Evolutionary conservation across 2,329 filamentous ascomycete genomes (phyloP).

Genomic region (Botryosphaeria dothidea): DNA sequence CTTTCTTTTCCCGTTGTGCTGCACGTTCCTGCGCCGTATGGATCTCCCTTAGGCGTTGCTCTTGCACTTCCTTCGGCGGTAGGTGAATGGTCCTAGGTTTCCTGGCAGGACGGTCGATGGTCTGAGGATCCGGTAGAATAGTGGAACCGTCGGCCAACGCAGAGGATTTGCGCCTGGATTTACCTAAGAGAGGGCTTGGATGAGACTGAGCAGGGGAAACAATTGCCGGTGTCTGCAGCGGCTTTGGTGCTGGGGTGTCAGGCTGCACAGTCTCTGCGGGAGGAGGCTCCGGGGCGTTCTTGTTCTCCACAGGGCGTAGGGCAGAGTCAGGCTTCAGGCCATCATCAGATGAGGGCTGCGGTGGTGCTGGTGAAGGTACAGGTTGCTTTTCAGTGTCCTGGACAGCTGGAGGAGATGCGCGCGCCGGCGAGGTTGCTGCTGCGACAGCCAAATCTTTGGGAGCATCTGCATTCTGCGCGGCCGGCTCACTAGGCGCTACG

Average conservation of each 20-base stretch:
- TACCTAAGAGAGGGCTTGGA: constrained; percentile 26
- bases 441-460: not conserved
- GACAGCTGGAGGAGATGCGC: not conserved
- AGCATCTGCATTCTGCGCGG: constrained; percentile 7
- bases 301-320: constrained; percentile 23
- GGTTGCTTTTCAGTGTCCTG: constrained; percentile 24
- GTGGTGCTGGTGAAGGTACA: constrained; percentile 20
- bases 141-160: constrained; percentile 37
- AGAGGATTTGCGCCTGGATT: constrained; percentile 29
- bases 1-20: constrained; percentile 39
- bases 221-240: not conserved
- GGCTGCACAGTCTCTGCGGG: constrained; percentile 8
- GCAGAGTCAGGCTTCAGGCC: constrained; percentile 7
- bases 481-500: constrained; percentile 25
- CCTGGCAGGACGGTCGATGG: constrained; percentile 19
- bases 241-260: not conserved
- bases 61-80: constrained; percentile 52
- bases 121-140: constrained; percentile 28
- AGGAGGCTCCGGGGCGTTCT: constrained; percentile 22
- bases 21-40: constrained; percentile 40
- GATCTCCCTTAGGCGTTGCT: constrained; percentile 46
- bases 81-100: constrained; percentile 45
- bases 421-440: not conserved
- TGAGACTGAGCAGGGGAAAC: constrained; percentile 7
- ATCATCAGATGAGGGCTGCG: constrained; percentile 22